These are phyloP conservation scores for Pezizomycotina sp. DNA, from an alignment of 2,329 filamentous ascomycete genomes.

Conservation along the genomic window DNA sequence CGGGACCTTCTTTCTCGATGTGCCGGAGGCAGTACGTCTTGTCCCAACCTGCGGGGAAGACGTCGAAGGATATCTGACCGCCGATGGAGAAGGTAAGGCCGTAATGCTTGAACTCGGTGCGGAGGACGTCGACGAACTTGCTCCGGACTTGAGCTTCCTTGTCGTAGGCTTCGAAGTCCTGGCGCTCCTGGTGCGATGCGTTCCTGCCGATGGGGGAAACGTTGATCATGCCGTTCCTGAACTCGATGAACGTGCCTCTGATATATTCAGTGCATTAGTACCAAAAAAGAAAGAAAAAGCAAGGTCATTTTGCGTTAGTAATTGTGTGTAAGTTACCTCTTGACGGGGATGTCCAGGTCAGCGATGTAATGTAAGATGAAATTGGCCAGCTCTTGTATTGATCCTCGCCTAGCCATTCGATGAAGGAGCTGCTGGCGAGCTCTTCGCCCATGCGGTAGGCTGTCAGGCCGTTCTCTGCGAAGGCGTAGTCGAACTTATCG, in stretches of 20 bases:
- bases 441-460: constrained; percentile 68
- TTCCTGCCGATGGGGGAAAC: constrained; percentile 73
- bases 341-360: constrained; percentile 67
- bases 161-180: constrained; percentile 71
- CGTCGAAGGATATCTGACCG: constrained; percentile 94
- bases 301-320: background rate
- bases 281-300: background rate
- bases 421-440: constrained; percentile 70
- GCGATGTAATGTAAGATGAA: constrained; percentile 70
- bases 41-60: constrained; percentile 94
- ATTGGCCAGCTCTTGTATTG: constrained; percentile 61
- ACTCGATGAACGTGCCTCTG: constrained; percentile 67
- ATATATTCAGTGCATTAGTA: background rate
- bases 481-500: constrained; percentile 90
- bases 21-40: constrained; percentile 93
- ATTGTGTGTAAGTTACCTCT: constrained; percentile 32
- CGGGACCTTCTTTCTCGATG: constrained; percentile 48
- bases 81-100: constrained; percentile 89
- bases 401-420: constrained; percentile 72
- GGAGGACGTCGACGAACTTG: constrained; percentile 58
- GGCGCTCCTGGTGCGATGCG: constrained; percentile 55
- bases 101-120: constrained; percentile 64
- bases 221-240: constrained; percentile 85
- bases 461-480: constrained; percentile 88
- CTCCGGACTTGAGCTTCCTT: constrained; percentile 57